Percentiles rank a stretch among this genome's conserved stretches.
Conservation (phyloP, 352 stramenopile species). For the Blastocystis sp. region DNA sequence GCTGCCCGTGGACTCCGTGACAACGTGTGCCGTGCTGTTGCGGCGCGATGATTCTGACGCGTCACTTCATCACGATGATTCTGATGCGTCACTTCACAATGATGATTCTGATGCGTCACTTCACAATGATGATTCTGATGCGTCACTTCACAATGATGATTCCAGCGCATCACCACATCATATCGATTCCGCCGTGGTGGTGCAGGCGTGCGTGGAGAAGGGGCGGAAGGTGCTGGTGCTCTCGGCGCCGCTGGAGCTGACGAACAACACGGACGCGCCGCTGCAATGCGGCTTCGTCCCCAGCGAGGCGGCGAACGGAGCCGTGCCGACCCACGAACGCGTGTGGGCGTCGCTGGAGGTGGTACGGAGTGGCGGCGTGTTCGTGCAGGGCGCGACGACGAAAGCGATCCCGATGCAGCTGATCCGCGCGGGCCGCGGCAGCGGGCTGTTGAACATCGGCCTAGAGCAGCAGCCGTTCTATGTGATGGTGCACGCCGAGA, state of each 20-base stretch:
- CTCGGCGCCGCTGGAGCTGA: neutral
- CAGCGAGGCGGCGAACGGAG: neutral
- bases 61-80: neutral
- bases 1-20: neutral
- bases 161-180: too few species aligned
- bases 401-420: neutral
- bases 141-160: too few species aligned
- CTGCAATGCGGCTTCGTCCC: neutral
- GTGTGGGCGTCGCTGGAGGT: neutral
- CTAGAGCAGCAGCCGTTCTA: neutral
- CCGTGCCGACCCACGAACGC: neutral
- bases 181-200: neutral
- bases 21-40: neutral
- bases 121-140: too few species aligned
- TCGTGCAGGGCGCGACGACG: neutral
- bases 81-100: too few species aligned
- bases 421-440: neutral
- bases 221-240: slow-evolving; percentile 34
- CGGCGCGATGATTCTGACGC: neutral
- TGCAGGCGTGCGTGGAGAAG: neutral
- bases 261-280: neutral
- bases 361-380: neutral
- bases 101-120: too few species aligned
- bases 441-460: slow-evolving; percentile 21
- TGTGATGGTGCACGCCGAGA: neutral